These are phyloP conservation scores for Castanea sativa DNA, from an alignment of 306 rosid genomes.

Conservation along the genomic window DNA sequence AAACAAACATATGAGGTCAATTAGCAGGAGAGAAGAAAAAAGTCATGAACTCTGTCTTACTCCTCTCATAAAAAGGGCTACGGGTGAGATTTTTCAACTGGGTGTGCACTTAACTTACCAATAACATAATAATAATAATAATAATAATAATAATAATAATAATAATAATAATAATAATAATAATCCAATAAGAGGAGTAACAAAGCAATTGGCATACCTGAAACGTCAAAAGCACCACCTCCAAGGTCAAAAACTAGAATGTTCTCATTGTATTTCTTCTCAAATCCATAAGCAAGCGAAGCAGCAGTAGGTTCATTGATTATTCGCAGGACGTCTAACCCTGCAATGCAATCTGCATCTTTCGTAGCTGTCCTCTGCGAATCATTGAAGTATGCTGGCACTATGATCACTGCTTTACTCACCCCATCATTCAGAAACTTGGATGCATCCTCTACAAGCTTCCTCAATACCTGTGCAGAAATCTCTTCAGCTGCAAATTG, in stretches of 20 bases:
- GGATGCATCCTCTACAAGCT: constrained; percentile 97
- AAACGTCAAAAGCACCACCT: constrained; percentile 96
- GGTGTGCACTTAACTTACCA: no score
- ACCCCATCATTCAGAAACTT: constrained; percentile 93
- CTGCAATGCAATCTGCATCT: constrained; percentile 97
- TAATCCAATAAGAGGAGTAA: background rate
- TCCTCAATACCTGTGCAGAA: constrained; percentile 94
- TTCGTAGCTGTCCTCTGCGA: constrained; percentile 95
- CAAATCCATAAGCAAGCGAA: constrained; percentile 93
- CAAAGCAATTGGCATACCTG: constrained; percentile 47
- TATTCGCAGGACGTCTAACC: constrained; percentile 89
- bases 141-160: no score
- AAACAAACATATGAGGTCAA: no score
- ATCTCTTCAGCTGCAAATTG: constrained; percentile 86
- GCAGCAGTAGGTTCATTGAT: constrained; percentile 98
- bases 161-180: no score
- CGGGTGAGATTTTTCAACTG: no score
- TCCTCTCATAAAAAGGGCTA: no score
- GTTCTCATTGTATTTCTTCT: constrained; percentile 86
- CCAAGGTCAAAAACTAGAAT: constrained; percentile 98
- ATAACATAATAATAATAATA: no score
- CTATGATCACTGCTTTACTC: constrained; percentile 92
- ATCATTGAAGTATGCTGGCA: constrained; percentile 96
- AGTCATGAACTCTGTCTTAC: no score
- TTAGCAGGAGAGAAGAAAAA: no score